Evolutionary conservation across 1,284 basidiomycete genomes (phyloP).

Genomic region (Moesziomyces sp.): DNA sequence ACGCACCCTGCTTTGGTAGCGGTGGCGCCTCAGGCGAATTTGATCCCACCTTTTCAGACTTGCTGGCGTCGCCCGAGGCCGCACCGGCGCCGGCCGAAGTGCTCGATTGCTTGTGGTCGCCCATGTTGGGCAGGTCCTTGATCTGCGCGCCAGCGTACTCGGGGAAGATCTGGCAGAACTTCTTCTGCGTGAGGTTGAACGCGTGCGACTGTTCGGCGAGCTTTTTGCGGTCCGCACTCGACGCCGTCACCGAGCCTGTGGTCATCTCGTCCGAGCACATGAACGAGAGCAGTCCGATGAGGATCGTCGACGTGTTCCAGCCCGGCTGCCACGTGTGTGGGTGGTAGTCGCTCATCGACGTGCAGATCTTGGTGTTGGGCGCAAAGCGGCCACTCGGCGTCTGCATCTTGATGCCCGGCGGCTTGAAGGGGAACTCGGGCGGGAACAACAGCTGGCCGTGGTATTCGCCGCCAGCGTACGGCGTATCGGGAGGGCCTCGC

Average conservation of each 20-base stretch:
- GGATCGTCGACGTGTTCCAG: conserved; percentile 91
- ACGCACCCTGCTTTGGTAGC: conserved; percentile 46
- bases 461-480: conserved; percentile 91
- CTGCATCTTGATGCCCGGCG: conserved; percentile 94
- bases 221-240: conserved; percentile 80
- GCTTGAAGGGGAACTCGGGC: conserved; percentile 75
- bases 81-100: conserved; percentile 4
- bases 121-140: conserved; percentile 65
- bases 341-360: conserved; percentile 74
- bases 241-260: conserved; percentile 85
- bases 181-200: conserved; percentile 82
- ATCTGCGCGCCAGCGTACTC: conserved; percentile 46
- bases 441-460: conserved; percentile 75
- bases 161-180: conserved; percentile 72
- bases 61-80: conserved; percentile 3
- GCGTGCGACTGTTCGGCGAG: conserved; percentile 83
- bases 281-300: conserved; percentile 93
- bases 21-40: conserved; percentile 30
- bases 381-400: conserved; percentile 93
- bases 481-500: conserved; percentile 91
- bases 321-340: conserved; percentile 89
- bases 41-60: conserved; percentile 45
- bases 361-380: conserved; percentile 85
- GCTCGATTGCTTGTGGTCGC: conserved; percentile 28
- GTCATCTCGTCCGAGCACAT: conserved; percentile 98